Evolutionary conservation across 805 yeast species (phyloP), one percentile per base, ranked within the genome.

Genomic region (Nakazawaea wickerhamii): DNA sequence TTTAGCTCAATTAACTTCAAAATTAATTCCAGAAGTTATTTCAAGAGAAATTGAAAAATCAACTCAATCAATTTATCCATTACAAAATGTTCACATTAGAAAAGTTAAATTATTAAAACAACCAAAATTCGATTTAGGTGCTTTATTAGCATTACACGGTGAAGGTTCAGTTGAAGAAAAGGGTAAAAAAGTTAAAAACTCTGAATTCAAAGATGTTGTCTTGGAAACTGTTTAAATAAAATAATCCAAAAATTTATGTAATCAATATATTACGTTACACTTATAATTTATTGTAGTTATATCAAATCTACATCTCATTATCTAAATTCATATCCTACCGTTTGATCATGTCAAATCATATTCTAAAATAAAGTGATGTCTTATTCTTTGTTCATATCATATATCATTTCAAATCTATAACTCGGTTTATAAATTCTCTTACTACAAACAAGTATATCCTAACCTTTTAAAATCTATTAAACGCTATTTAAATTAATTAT

Each of bases 41-140:
- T 95, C 96, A 68, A 91, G 95, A 74, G 97, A 91, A 75, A 90
- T 90, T 64, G 95, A 89, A 77, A 90, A 88, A 80, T 81, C 95
- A 54, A 86, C 97, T 57, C 89, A 84, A 73, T 76, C 86, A 61
- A 86, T 90, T 77, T 89, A 77, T 83, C 98, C 98, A 67, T 83
- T 90, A 70, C 98, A 90, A 79, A 89, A 91, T 79, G 95, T 90
- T 65, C 95, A 89, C 83, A 86, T 91, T 73, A 90, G 97, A 82
- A 91, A 91, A 79, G 97, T 91, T 64, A 91, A 91, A 82, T 81
- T 91, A 70, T 87, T 91, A 75, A 91, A 91, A 79, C 95, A 84
- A 76, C 98, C 98, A 71, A 91, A 90, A 79, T 88, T 90, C 80
- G 98, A 91, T 72, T 83, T 91, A 66, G 96, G 96, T 74, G 75